Base-by-base conservation (phyloP, 768 basidiomycete species). In the Boletellus emodensis region DNA sequence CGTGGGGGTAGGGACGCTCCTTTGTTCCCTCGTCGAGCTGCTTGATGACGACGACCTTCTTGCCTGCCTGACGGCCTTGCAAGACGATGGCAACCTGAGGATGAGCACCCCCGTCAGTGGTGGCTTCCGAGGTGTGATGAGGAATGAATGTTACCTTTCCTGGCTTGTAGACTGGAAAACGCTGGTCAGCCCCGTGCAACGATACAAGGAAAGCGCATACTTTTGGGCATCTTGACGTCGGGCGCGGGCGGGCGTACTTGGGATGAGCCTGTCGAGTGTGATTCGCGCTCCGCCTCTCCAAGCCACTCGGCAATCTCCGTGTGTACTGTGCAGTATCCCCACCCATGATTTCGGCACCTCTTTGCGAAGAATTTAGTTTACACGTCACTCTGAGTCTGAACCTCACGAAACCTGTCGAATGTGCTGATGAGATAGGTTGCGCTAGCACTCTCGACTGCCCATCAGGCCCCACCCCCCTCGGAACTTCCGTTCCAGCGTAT, bases 21-120 rank as follows among this genome's bases (percentile, higher is more conserved):
- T 97, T 97, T 61, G 87, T 92, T 37, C 94, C 94, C 70, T 98
- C 96, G 69, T 99, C 96, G 56, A 85, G 70, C 73, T 97, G 95
- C 76, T 94, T 96, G 74, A 99, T 93, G 60, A 98, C 90, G 55
- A 99, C 95, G 61, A 97, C 95, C 81, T 99, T 99, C 80, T 91
- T 93, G 68, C 96, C 96, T 59, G 96, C 96, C 72, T 97, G 96
- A 70, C 96, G 94, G 70, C 96, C 96, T 76, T 94, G 90, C 70
- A 98, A 90, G 72, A 97, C 84, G 76, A 98, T 94, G 60, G 91
- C 92, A 62, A 94, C 91, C 90, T 92, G 57, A 4, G n/a, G 15
- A 12, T 2, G 13, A n/a, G 15, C 39, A 36, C 36, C 3, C 33
- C 20, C 13, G 40, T 61, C 45, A 49, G 47, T 36, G 30, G 8